These are phyloP conservation scores for Psilocybe cubensis DNA, from an alignment of 768 basidiomycete species.

Conservation along the genomic window DNA sequence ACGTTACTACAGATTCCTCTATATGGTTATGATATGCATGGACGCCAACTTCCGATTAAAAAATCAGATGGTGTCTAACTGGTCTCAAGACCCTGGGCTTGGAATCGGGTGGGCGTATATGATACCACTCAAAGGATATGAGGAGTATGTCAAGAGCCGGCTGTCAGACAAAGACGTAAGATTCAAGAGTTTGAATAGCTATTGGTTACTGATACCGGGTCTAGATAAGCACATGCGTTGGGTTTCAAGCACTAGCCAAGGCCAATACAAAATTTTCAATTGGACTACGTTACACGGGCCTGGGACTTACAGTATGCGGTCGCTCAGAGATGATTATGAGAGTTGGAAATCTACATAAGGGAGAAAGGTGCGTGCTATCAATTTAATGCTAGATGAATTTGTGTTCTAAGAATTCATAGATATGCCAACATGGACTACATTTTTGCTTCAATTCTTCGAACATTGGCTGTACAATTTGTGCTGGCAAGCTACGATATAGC, in stretches of 20 bases:
- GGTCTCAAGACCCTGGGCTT: conserved; percentile 12
- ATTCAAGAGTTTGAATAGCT: neutral
- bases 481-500: conserved; percentile 31
- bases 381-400: neutral
- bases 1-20: neutral
- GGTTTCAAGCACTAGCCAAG: conserved; percentile 24
- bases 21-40: conserved; percentile 5
- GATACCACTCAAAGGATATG: conserved; percentile 6
- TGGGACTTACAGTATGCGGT: conserved; percentile 22
- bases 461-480: neutral
- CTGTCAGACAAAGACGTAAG: conserved; percentile 9
- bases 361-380: conserved; percentile 28
- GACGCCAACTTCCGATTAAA: conserved; percentile 14
- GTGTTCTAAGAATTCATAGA: conserved; percentile 7
- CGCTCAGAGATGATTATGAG: conserved; percentile 27
- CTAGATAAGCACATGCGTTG: conserved; percentile 28
- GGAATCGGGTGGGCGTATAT: conserved; percentile 15
- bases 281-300: conserved; percentile 25
- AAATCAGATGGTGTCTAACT: conserved; percentile 14
- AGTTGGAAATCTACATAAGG: conserved; percentile 33
- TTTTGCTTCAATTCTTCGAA: neutral
- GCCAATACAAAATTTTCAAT: no score
- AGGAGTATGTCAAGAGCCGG: conserved; percentile 1
- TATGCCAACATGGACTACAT: conserved; percentile 19
- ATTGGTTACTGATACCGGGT: neutral